Base-by-base conservation (phyloP, 192 early-diverging fungal species). In the Jimgerdemannia flammicorona region DNA sequence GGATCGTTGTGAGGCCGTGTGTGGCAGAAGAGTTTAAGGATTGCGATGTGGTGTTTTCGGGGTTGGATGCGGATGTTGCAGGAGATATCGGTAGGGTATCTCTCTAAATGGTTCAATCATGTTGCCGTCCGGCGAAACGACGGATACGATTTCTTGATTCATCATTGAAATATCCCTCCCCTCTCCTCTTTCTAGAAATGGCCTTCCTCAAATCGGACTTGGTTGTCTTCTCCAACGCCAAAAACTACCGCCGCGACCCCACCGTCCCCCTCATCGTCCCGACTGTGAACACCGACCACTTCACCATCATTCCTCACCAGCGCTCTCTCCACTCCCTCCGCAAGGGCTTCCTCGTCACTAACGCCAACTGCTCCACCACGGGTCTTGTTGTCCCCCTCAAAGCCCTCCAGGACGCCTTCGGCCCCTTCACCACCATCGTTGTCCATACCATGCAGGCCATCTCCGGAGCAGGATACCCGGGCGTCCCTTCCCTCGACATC, bases 281-380 rank as follows among this genome's bases (percentile, higher is more conserved):
- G 18, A 87, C 94, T 14, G 96, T 93, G 73, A 99, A 99, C 82
- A 78, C 96, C 0, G 85, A 90, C 43, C 97, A 99, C 80, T 92
- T 97, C 79, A 91, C 93, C 72, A 77, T 96, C 43, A 84, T 98
- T 70, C 72, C 88, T 20, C 86, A 90, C 75, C 96, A 97, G 84
- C 89, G 94, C 17, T 68, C 76, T 3, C 81, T 85, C 70, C 86
- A 88, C 40, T 72, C 82, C 3, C 81, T 88, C 64, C 83, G 86
- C 70, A 90, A 89, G 80, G 97, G 97, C 63, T 96, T 97, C 80
- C 80, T 99, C 29, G 90, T 98, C 70, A 98, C 98, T 39, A 99
- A 98, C 86, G 93, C 96, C 66, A 99, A 99, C 86, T 99, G 98
- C 85, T 97, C 98, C n/a, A 96, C 98, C 65, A 95, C 98, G 3